phyloP scores from a whole-genome alignment of 2,329 filamentous ascomycete genomes.

The Scedosporium dehoogii region DNA sequence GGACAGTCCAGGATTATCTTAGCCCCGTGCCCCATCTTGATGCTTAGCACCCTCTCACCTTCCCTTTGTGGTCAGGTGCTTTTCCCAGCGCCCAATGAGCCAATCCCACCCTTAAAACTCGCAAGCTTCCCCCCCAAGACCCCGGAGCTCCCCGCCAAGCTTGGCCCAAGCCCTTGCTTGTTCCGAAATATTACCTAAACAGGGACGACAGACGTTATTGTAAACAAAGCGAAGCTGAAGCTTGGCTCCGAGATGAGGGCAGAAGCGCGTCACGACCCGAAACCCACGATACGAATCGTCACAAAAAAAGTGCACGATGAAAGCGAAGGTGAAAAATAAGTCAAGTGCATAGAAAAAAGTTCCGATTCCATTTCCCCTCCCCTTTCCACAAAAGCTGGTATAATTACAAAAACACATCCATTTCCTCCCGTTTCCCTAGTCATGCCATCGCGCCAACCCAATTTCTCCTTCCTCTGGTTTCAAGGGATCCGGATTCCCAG shows the following conservation, averaged over 20 bases:
- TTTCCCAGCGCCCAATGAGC: not conserved
- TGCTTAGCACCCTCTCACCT: not conserved
- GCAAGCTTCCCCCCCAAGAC: not conserved
- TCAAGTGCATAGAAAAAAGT: not conserved
- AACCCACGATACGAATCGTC: not conserved
- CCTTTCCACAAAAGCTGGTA: constrained; percentile 2
- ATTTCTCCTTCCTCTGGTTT: not conserved
- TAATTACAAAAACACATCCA: constrained; percentile 4
- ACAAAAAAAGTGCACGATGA: not conserved
- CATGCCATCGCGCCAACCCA: not conserved
- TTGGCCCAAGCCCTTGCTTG: not conserved
- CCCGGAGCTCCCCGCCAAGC: not conserved
- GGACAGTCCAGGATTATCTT: not conserved
- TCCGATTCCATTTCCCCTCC: not conserved
- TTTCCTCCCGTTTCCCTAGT: not conserved
- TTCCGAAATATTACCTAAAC: not conserved
- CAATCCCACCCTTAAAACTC: not conserved
- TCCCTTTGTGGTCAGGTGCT: not conserved
- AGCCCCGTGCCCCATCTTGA: not conserved
- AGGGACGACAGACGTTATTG: not conserved
- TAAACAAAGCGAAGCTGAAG: not conserved
- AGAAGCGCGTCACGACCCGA: not conserved
- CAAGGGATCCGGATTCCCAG: not conserved
- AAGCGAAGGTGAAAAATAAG: not conserved
- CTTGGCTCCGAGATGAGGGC: not conserved